phyloP scores from a whole-genome alignment of 164 flowering plant genomes.

The Nymphaea thermarum region DNA sequence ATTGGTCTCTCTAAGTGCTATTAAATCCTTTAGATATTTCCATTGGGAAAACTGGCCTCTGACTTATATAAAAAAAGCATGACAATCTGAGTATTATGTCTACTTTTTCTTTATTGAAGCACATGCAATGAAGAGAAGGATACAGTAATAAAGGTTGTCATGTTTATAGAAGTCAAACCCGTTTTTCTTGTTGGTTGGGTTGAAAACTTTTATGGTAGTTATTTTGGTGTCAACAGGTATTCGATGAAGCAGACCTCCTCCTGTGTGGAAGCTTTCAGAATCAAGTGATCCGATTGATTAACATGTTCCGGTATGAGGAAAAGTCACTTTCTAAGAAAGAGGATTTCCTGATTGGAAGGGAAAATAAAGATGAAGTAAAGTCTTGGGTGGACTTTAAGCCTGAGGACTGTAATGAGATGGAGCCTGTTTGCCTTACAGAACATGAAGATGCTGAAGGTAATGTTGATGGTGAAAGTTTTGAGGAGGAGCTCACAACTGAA shows the following conservation, averaged over 20 bases:
- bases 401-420: conserved; percentile 28
- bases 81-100: too few species aligned
- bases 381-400: conserved; percentile 14
- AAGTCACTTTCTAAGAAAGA: conserved; percentile 50
- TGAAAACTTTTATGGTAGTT: too few species aligned
- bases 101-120: not conserved
- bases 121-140: too few species aligned
- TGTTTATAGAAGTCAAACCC: not conserved
- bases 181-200: too few species aligned
- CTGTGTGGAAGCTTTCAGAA: conserved; percentile 93
- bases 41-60: too few species aligned
- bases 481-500: conserved; percentile 19
- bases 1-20: too few species aligned
- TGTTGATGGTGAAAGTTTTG: conserved; percentile 11
- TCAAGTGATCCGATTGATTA: conserved; percentile 79
- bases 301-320: conserved; percentile 90
- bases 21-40: too few species aligned
- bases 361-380: conserved; percentile 17
- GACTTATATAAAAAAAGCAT: too few species aligned
- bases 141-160: not conserved
- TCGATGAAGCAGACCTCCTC: conserved; percentile 97
- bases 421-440: conserved; percentile 15
- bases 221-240: conserved; percentile 40
- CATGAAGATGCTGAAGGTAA: conserved; percentile 26
- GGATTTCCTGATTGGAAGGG: conserved; percentile 11